A percentile compares a stretch with the other conserved stretches of the same genome.
Evolutionary conservation across 768 basidiomycete genomes (phyloP).

Genomic region (Collybia sordida): DNA sequence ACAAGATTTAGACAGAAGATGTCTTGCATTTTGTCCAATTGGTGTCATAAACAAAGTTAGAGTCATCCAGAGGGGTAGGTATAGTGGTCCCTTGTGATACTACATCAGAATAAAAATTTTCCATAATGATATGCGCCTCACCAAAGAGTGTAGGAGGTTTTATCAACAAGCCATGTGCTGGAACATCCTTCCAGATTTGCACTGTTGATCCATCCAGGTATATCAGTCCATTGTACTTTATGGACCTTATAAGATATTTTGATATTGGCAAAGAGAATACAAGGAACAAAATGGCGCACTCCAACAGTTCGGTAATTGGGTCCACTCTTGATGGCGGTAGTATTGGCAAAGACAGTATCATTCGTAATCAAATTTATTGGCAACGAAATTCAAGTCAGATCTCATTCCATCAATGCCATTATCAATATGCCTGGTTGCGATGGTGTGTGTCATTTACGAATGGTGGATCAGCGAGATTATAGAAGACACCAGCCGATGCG

Average conservation of each 20-base stretch:
- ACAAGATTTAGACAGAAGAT: no score
- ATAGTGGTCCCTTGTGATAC: not conserved
- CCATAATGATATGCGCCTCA: constrained; percentile 10
- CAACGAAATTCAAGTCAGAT: constrained; percentile 23
- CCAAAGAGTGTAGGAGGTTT: constrained; percentile 42
- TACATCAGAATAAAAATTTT: not conserved
- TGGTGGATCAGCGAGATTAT: constrained; percentile 41
- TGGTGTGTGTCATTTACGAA: constrained; percentile 42
- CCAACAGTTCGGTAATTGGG: constrained; percentile 38
- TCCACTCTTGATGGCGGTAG: constrained; percentile 46
- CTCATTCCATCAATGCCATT: not conserved
- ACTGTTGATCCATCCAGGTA: constrained; percentile 43
- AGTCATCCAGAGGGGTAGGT: no score
- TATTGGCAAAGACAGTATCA: constrained; percentile 48
- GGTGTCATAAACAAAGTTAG: no score
- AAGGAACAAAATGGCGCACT: constrained; percentile 23
- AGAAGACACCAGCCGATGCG: constrained; percentile 48
- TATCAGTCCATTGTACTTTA: constrained; percentile 30
- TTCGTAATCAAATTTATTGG: constrained; percentile 35
- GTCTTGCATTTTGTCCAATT: no score
- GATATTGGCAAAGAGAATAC: not conserved
- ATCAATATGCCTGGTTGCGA: constrained; percentile 37
- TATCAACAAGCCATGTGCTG: constrained; percentile 39
- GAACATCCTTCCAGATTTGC: constrained; percentile 37
- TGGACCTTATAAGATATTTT: constrained; percentile 28